Percentiles rank a stretch among this genome's conserved stretches.
Evolutionary conservation across 2,329 filamentous ascomycete species (phyloP).

Genomic region (Claviceps fusiformis): DNA sequence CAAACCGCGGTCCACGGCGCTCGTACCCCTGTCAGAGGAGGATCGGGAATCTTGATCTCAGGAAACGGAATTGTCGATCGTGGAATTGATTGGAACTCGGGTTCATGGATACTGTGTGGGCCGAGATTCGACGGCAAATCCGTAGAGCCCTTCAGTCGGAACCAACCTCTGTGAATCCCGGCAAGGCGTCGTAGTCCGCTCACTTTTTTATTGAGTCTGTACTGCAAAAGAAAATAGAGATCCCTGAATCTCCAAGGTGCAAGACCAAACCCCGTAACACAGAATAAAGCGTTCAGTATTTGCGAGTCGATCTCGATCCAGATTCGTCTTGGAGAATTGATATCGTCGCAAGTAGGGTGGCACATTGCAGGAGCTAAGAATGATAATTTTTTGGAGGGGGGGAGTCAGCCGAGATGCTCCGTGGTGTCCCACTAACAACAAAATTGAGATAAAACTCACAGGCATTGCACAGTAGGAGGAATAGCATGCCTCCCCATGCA

Average conservation of each 20-base stretch:
- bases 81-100: slow-evolving; percentile 24
- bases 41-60: slow-evolving; percentile 44
- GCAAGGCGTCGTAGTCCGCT: slow-evolving; percentile 54
- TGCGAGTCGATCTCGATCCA: slow-evolving; percentile 83
- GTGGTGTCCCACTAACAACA: background rate
- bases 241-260: slow-evolving; percentile 78
- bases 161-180: slow-evolving; percentile 64
- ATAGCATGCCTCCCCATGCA: slow-evolving; percentile 86
- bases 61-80: slow-evolving; percentile 44
- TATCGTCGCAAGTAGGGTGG: slow-evolving; percentile 52
- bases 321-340: slow-evolving; percentile 61
- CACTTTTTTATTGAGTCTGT: slow-evolving; percentile 38
- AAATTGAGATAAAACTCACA: slow-evolving; percentile 8
- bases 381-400: background rate
- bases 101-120: slow-evolving; percentile 34
- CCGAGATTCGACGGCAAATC: slow-evolving; percentile 39
- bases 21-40: slow-evolving; percentile 57
- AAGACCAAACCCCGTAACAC: slow-evolving; percentile 72
- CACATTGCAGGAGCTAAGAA: slow-evolving; percentile 53
- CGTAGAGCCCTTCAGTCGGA: slow-evolving; percentile 55
- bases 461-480: slow-evolving; percentile 67
- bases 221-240: slow-evolving; percentile 58
- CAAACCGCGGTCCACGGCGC: slow-evolving; percentile 54
- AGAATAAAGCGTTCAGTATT: slow-evolving; percentile 68
- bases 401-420: background rate